Conservation (phyloP, 805 yeast species). For the Dipodascus geniculatus region DNA sequence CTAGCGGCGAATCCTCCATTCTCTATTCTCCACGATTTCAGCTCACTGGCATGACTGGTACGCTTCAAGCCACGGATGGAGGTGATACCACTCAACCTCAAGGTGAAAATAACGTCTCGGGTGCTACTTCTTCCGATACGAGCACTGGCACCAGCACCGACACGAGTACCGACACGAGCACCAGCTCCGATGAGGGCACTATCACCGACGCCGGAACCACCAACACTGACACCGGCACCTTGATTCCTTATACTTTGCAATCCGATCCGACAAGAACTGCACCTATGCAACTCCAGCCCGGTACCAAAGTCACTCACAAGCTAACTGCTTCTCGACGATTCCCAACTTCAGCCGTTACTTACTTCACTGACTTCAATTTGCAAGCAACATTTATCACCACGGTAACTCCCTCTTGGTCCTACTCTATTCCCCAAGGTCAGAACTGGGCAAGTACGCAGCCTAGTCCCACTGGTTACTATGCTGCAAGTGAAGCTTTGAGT, state of each 20-base stretch:
- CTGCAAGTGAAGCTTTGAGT: slow-evolving; percentile 10
- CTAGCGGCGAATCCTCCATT: slow-evolving; percentile 38
- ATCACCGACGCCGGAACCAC: too few relatives aligned
- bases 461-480: slow-evolving; percentile 15
- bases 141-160: not conserved
- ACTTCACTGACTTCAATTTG: slow-evolving; percentile 36
- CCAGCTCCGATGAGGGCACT: too few relatives aligned
- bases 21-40: slow-evolving; percentile 59
- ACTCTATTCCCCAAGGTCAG: slow-evolving; percentile 45
- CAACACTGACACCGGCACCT: not conserved
- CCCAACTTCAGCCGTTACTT: slow-evolving; percentile 58
- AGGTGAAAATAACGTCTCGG: slow-evolving; percentile 27
- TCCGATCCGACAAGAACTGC: slow-evolving; percentile 73
- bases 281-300: slow-evolving; percentile 91
- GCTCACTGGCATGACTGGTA: slow-evolving; percentile 64
- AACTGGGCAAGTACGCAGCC: slow-evolving; percentile 53
- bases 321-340: slow-evolving; percentile 42
- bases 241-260: slow-evolving; percentile 57
- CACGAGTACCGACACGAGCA: too few relatives aligned
- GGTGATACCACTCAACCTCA: slow-evolving; percentile 33
- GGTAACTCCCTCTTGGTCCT: slow-evolving; percentile 75
- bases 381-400: slow-evolving; percentile 49
- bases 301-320: slow-evolving; percentile 45
- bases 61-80: slow-evolving; percentile 29
- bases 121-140: slow-evolving; percentile 31